A percentile compares a stretch with the other conserved stretches of the same genome.
Conservation (phyloP, 208 protist genomes). For the Wallacemonas sp. region DNA sequence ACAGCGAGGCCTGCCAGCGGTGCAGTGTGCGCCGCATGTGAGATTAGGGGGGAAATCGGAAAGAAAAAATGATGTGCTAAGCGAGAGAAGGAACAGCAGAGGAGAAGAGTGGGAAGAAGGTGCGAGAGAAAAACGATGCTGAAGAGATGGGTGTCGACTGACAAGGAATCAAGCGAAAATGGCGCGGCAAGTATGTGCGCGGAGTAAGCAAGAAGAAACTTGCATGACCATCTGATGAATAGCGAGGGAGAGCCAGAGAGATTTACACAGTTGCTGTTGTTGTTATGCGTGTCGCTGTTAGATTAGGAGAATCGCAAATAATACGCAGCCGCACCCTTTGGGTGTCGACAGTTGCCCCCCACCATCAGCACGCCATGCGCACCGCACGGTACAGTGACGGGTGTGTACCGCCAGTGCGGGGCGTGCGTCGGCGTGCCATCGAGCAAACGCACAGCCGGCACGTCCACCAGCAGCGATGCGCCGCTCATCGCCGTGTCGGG, state of each 20-base stretch:
- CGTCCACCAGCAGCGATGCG: background rate
- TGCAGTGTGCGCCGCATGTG: too few species aligned
- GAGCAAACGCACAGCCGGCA: constrained; percentile 5
- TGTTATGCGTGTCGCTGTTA: too few species aligned
- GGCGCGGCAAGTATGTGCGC: too few species aligned
- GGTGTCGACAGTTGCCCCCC: constrained; percentile 70
- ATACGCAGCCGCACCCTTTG: constrained; percentile 41
- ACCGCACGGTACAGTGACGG: constrained; percentile 36
- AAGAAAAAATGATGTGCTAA: too few species aligned
- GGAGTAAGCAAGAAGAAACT: background rate
- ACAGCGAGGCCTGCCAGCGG: constrained; percentile 22
- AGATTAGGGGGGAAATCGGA: too few species aligned
- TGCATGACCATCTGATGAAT: constrained; percentile 9
- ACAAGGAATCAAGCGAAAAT: too few species aligned
- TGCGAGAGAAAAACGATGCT: too few species aligned
- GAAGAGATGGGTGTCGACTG: too few species aligned
- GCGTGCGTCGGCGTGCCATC: constrained; percentile 12
- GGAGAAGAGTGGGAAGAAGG: too few species aligned
- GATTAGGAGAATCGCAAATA: constrained; percentile 14
- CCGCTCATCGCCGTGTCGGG: background rate
- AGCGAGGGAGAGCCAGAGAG: background rate
- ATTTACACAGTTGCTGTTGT: too few species aligned
- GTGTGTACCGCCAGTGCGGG: constrained; percentile 76
- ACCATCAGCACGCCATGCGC: constrained; percentile 47
- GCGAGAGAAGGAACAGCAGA: too few species aligned